Evolutionary conservation across 768 basidiomycete genomes (phyloP), one percentile per base, ranked within the genome.

Genomic region (Tubosaeta sp.): DNA sequence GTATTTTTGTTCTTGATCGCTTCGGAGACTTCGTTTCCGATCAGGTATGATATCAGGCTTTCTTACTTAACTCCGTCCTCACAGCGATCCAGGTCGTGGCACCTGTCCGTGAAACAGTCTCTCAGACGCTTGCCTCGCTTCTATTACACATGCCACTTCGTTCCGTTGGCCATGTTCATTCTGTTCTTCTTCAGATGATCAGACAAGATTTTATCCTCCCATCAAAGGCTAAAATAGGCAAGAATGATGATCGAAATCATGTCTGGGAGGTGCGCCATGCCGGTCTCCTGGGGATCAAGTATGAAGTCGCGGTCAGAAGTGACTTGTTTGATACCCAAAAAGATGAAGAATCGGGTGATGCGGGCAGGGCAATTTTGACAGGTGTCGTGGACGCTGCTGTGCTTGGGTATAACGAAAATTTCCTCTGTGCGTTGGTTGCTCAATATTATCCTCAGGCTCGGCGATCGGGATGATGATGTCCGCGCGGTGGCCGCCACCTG

Each of bases 231-330:
- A 63, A 60, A 42, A 53, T 60, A 38, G 62, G 68, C 48, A 71
- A 66, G 45, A 68, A 57, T 74, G 66, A 63, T 44, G 74, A 59
- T 72, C 71, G 59, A 42, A 71, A 65, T 49, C 91, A 95, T 68
- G 80, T 93, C 7, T 99, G 97, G 97, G 92, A 98, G 70, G 88
- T 99, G 46, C 80, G 95, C 50, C 97, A 99, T 74, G 95, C 97
- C n/a, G 97, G 97, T 27, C 72, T 99, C 53, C 79, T 98, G 9
- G 97, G 97, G 1, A 84, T 99, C 68, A 97, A 97, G 74, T 98
- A 98, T 67, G 91, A 97, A 68, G 94, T 98, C 34, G 97, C 95
- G 13, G 97, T 98, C 16, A 76, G 93, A 57, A 83, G 78, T 49
- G 93, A 97, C 65, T 72, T 97, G 22, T 84, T 98, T 52, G 70